Percentiles rank a stretch among this genome's conserved stretches.
Evolutionary conservation across 495 filamentous ascomycete genomes (phyloP).

Genomic region (Hypomontagnella monticulosa): DNA sequence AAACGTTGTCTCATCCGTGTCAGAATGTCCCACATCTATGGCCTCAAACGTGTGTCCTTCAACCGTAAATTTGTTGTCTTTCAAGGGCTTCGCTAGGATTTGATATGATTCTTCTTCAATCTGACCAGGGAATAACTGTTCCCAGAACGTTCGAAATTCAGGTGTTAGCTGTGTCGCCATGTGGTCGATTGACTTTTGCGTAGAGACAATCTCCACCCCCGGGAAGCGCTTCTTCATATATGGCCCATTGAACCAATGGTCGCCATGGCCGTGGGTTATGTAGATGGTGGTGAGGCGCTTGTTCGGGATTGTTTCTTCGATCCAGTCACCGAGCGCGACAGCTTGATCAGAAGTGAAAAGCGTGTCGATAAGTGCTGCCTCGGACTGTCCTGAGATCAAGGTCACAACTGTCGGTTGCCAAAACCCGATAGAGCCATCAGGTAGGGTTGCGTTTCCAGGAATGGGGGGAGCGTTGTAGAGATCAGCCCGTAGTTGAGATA

Average conservation of each 20-base stretch:
- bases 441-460: slow-evolving; percentile 19
- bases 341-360: slow-evolving; percentile 42
- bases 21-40: slow-evolving; percentile 45
- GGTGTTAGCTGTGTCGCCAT: slow-evolving; percentile 42
- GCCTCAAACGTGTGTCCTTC: slow-evolving; percentile 44
- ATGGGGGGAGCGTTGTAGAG: slow-evolving; percentile 13
- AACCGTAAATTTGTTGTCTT: slow-evolving; percentile 34
- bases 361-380: slow-evolving; percentile 50
- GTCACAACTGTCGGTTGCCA: slow-evolving; percentile 46
- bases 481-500: slow-evolving; percentile 6
- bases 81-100: slow-evolving; percentile 15
- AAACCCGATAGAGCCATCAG: slow-evolving; percentile 22
- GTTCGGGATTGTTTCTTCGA: slow-evolving; percentile 34
- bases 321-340: slow-evolving; percentile 63
- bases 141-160: slow-evolving; percentile 34
- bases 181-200: slow-evolving; percentile 43
- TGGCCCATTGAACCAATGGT: slow-evolving; percentile 55
- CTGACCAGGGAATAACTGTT: slow-evolving; percentile 38
- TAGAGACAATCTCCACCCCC: slow-evolving; percentile 43
- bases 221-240: slow-evolving; percentile 48
- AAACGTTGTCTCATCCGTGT: slow-evolving; percentile 46
- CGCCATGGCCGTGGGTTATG: slow-evolving; percentile 59
- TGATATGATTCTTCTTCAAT: slow-evolving; percentile 12
- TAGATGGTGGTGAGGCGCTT: slow-evolving; percentile 52
- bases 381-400: slow-evolving; percentile 35